Base-by-base conservation (phyloP, 1,284 basidiomycete genomes). In the Meripilus lineatus region DNA sequence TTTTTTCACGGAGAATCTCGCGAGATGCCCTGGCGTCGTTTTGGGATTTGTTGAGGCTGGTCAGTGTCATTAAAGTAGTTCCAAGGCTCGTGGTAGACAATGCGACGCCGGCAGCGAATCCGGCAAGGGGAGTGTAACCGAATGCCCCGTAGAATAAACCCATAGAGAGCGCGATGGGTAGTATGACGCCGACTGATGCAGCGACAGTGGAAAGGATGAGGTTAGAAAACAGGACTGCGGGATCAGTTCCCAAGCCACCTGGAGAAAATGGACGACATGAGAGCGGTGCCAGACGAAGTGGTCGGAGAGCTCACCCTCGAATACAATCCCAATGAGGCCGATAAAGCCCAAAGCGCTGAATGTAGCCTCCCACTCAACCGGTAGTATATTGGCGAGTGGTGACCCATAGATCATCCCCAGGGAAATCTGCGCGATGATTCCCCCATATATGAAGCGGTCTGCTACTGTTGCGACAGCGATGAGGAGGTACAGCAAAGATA, bases 21-120 rank as follows among this genome's bases (percentile, higher is more conserved):
- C 17, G 44, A 18, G 10, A 20, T 10, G 1, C 25, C 17, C 7
- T 17, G 14, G 13, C n/a, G 7, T n/a, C n/a, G n/a, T n/a, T n/a
- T n/a, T n/a, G n/a, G 17, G 36, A 38, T 6, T 20, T 38, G 17
- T n/a, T n/a, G n/a, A n/a, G n/a, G 21, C 51, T 56, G 34, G 53
- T 58, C 14, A 80, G 63, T 1, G 77, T 69, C 23, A 69, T 66
- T 36, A 81, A 67, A 0, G 74, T 72, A 1, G 77, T 81, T 0
- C 77, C 77, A 13, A 79, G 65, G 4, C 70, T 73, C 0, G 77
- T 79, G 0, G 72, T 70, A 0, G 69, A 71, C 1, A 79, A 60
- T 0, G 75, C 70, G 2, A 75, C 69, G 1, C 77, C 76, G 1
- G 72, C 68, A 0, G 73, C 66, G 50, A 81, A 79, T 2, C 70